Conservation (phyloP, 192 early-diverging fungal genomes). For the Umbelopsis isabellina region DNA sequence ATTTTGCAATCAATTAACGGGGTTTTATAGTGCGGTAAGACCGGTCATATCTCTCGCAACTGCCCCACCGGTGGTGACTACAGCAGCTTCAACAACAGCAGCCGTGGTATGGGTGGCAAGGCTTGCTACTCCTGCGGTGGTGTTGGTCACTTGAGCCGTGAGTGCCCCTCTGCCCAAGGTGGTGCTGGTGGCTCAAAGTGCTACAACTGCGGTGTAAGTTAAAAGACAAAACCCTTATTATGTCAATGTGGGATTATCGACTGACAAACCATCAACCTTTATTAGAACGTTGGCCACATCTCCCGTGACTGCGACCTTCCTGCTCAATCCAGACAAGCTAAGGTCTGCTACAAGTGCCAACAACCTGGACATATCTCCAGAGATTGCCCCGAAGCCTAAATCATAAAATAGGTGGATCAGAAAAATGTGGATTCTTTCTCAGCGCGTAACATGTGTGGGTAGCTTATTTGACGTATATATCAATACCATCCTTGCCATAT, state of each 20-base stretch:
- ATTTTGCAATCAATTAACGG: background rate
- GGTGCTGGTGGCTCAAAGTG: constrained; percentile 34
- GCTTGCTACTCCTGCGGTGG: constrained; percentile 41
- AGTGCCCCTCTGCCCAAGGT: constrained; percentile 26
- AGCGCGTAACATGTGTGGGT: constrained; percentile 20
- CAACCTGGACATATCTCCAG: constrained; percentile 46
- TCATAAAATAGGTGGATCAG: background rate
- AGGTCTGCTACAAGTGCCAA: constrained; percentile 57
- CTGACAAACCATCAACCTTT: background rate
- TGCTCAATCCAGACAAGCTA: constrained; percentile 31
- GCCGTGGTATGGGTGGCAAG: constrained; percentile 15
- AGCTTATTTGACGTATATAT: constrained; percentile 23
- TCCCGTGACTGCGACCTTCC: constrained; percentile 34
- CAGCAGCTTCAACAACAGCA: constrained; percentile 13
- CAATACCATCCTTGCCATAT: constrained; percentile 24
- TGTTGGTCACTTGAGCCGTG: constrained; percentile 40
- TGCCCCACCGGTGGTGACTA: constrained; percentile 37
- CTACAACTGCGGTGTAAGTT: constrained; percentile 45
- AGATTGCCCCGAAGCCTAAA: constrained; percentile 18
- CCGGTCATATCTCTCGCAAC: constrained; percentile 60
- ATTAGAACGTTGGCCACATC: constrained; percentile 39
- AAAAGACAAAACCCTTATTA: background rate
- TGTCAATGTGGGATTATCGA: background rate
- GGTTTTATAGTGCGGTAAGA: constrained; percentile 34
- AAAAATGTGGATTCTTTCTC: background rate